Percentiles rank a stretch among this genome's conserved stretches.
These are phyloP conservation scores for Rasamsonia emersonii DNA, from an alignment of 2,329 filamentous ascomycete species.

Conservation along the genomic window DNA sequence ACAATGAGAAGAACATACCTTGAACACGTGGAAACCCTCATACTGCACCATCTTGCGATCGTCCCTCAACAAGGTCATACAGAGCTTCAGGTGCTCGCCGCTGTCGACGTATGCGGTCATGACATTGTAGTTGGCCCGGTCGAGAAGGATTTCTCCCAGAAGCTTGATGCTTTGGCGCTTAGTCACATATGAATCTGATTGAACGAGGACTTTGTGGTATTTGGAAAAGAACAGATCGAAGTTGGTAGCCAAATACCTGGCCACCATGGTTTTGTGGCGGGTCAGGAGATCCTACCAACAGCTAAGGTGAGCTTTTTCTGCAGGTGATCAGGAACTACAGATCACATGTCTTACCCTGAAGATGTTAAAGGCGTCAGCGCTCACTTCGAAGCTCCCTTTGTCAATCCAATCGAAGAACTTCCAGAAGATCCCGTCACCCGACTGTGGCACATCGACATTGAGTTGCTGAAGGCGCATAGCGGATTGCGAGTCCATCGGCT, in stretches of 20 bases:
- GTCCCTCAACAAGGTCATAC: constrained; percentile 93
- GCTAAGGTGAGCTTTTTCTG: constrained; percentile 10
- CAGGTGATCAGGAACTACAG: no score
- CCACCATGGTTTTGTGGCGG: constrained; percentile 84
- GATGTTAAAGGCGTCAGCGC: constrained; percentile 93
- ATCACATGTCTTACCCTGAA: constrained; percentile 81
- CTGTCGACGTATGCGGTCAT: constrained; percentile 97
- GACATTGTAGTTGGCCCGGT: constrained; percentile 92
- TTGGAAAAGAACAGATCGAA: constrained; percentile 88
- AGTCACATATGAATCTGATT: constrained; percentile 93
- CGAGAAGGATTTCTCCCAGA: constrained; percentile 85
- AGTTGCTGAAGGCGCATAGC: constrained; percentile 70
- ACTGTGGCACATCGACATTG: constrained; percentile 65
- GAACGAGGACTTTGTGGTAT: constrained; percentile 80
- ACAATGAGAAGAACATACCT: constrained; percentile 47
- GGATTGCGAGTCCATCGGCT: constrained; percentile 65
- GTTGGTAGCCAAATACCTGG: constrained; percentile 78
- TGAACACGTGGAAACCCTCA: constrained; percentile 98
- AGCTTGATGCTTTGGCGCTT: constrained; percentile 98
- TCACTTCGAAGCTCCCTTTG: constrained; percentile 90
- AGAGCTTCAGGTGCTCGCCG: constrained; percentile 92
- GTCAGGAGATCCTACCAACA: constrained; percentile 74
- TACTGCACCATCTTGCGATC: constrained; percentile 99
- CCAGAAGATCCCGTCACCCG: constrained; percentile 86
- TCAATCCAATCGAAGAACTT: constrained; percentile 97